Evolutionary conservation across 805 yeast genomes (phyloP).

Genomic region (Saccharomycopsis oosterbeekiorum): DNA sequence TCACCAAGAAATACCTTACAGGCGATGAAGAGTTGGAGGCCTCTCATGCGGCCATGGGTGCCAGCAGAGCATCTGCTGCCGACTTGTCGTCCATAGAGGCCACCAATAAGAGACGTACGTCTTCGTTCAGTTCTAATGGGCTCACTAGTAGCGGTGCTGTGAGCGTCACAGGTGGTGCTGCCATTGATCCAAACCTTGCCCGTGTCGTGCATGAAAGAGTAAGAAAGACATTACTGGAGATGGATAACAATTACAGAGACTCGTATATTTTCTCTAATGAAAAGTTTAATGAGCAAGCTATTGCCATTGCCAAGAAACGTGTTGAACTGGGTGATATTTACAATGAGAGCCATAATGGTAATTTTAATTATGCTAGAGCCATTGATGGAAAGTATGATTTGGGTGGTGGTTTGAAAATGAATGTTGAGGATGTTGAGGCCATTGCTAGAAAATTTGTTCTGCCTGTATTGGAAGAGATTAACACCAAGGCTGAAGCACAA

Average conservation of each 20-base stretch:
- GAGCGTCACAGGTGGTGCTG: neutral
- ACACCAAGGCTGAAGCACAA: constrained; percentile 58
- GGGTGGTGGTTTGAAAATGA: constrained; percentile 82
- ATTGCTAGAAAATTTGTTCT: constrained; percentile 72
- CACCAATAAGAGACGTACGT: neutral
- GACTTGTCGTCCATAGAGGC: constrained; percentile 14
- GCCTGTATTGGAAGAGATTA: constrained; percentile 74
- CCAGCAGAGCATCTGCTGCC: constrained; percentile 40
- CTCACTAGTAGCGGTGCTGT: constrained; percentile 21
- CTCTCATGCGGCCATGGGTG: constrained; percentile 45
- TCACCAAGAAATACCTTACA: neutral
- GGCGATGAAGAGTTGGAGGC: constrained; percentile 24
- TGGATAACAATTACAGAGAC: constrained; percentile 34
- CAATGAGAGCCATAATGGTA: neutral
- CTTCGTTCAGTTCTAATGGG: constrained; percentile 9
- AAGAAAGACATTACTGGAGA: constrained; percentile 27
- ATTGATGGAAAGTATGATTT: constrained; percentile 33
- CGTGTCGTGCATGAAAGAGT: constrained; percentile 27
- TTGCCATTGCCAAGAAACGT: constrained; percentile 64
- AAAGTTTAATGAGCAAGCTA: constrained; percentile 61
- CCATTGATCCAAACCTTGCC: constrained; percentile 26
- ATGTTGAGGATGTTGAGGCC: constrained; percentile 63
- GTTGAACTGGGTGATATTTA: constrained; percentile 38
- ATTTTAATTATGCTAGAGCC: constrained; percentile 25
- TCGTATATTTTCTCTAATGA: constrained; percentile 35